These are phyloP conservation scores for Triticum dicoccoides DNA, from an alignment of 176 grass and related monocot genomes.

Conservation along the genomic window DNA sequence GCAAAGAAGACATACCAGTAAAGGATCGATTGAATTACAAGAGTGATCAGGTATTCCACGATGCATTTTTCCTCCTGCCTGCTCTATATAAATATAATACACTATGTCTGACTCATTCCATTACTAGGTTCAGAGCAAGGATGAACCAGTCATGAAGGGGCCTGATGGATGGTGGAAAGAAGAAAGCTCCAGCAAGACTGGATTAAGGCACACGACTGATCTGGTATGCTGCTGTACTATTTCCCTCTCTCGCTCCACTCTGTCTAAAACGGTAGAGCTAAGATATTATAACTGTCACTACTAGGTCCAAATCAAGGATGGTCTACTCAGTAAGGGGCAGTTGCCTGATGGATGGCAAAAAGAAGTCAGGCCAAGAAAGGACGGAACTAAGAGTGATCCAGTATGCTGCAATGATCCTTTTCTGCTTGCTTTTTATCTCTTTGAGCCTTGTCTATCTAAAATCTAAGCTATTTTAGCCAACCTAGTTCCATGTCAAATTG, in stretches of 20 bases:
- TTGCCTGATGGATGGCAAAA: slow-evolving; percentile 48
- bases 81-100: background rate
- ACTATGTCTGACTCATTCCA: background rate
- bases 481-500: slow-evolving; percentile 1
- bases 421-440: background rate
- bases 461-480: background rate
- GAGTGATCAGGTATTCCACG: slow-evolving; percentile 31
- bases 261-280: background rate
- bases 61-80: background rate
- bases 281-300: background rate
- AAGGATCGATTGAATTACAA: slow-evolving; percentile 12
- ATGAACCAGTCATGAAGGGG: slow-evolving; percentile 17
- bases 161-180: slow-evolving; percentile 45
- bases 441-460: background rate
- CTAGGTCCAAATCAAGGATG: slow-evolving; percentile 38
- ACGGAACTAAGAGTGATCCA: slow-evolving; percentile 26
- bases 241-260: background rate
- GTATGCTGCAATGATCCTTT: slow-evolving; percentile 22
- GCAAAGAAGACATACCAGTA: slow-evolving; percentile 43
- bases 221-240: background rate
- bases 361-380: slow-evolving; percentile 49
- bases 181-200: background rate
- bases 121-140: slow-evolving; percentile 17
- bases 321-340: background rate
- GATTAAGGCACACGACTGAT: slow-evolving; percentile 8